Evolutionary conservation across 2,329 filamentous ascomycete genomes (phyloP).

Genomic region (Seiridium cupressi): DNA sequence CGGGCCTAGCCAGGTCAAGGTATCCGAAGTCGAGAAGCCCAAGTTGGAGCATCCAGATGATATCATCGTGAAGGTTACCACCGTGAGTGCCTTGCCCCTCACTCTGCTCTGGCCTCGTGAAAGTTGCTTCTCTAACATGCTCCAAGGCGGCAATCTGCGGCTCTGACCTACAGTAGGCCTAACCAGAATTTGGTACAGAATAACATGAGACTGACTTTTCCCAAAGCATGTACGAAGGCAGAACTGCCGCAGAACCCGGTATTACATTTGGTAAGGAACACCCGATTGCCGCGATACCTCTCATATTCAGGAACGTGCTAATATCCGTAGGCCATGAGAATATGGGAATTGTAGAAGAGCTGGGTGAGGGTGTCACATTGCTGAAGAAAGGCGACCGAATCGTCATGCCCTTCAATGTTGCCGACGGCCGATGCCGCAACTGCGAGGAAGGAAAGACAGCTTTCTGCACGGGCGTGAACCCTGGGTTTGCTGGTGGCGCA

Average conservation of each 20-base stretch:
- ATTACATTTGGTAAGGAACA: conserved; percentile 51
- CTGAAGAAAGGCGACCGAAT: conserved; percentile 63
- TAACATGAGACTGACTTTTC: conserved; percentile 14
- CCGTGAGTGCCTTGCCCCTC: conserved; percentile 31
- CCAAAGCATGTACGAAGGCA: conserved; percentile 62
- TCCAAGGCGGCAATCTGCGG: conserved; percentile 46
- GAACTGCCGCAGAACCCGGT: conserved; percentile 60
- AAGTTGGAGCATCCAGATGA: conserved; percentile 64
- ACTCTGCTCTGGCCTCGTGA: not conserved
- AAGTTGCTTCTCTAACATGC: not conserved
- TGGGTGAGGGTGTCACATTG: conserved; percentile 57
- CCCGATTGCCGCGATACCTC: not conserved
- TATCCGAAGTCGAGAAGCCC: conserved; percentile 57
- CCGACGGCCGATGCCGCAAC: conserved; percentile 61
- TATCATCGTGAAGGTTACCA: conserved; percentile 64
- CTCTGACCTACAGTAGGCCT: conserved; percentile 43
- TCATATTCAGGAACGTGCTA: conserved; percentile 16
- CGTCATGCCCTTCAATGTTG: conserved; percentile 65
- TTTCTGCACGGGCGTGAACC: conserved; percentile 64
- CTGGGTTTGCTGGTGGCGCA: conserved; percentile 57
- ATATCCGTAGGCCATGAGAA: conserved; percentile 48
- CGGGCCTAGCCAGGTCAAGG: conserved; percentile 60
- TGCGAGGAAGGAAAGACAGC: conserved; percentile 64
- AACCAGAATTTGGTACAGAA: conserved; percentile 6
- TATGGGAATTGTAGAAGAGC: conserved; percentile 56